Evolutionary conservation across 441 rosid genomes (phyloP).

Genomic region (Sinapis alba): DNA sequence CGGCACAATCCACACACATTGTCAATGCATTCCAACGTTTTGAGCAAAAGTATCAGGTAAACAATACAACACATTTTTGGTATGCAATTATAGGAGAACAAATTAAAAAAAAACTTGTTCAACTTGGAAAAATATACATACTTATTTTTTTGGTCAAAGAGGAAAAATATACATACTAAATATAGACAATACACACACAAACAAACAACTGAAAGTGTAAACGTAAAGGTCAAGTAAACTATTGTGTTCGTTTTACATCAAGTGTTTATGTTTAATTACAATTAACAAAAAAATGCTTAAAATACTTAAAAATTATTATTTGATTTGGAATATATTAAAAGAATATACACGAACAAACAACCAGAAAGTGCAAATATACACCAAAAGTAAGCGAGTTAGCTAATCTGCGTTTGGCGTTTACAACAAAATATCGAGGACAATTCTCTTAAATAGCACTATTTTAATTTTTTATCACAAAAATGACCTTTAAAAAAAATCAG

Average conservation of each 20-base stretch:
- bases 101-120: background rate
- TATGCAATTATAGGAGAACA: background rate
- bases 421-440: no score
- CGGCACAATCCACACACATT: slow-evolving; percentile 31
- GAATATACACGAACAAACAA: background rate
- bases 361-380: background rate
- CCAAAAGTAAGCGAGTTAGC: background rate
- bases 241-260: background rate
- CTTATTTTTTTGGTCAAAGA: no score
- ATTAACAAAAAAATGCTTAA: background rate
- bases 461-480: no score
- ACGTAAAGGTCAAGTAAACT: background rate
- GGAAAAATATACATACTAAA: background rate
- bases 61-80: background rate
- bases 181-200: background rate
- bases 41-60: slow-evolving; percentile 42
- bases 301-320: background rate
- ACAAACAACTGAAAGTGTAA: background rate
- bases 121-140: no score
- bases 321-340: background rate
- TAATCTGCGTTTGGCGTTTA: background rate
- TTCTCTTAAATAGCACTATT: no score
- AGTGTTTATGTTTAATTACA: background rate
- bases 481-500: no score
- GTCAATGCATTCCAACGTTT: slow-evolving; percentile 50